Evolutionary conservation across 345 rosid species (phyloP), one percentile per base, ranked within the genome.

Genomic region (Pelargonium nanum): DNA sequence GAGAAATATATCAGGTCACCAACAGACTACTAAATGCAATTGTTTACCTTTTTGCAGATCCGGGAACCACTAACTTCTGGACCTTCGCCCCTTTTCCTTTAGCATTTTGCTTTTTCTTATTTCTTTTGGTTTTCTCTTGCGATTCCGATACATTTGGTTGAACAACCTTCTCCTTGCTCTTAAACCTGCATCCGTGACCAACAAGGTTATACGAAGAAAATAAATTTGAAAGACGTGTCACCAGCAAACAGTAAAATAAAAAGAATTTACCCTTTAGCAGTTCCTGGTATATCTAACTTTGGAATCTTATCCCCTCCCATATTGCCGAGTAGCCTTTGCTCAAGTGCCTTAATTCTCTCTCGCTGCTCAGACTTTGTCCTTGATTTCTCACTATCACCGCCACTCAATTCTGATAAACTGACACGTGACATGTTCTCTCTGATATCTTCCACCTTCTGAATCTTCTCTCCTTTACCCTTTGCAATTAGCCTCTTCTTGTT

Each of bases 41-140:
- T 58, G 63, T 53, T 67, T 61, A 85, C 87, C 87, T 81, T 71
- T 77, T 83, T 51, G 87, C 79, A 59, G 92, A 85, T 67, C 82
- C 87, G 21, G 85, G 88, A 51, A 81, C 62, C 1, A 63, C 74
- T 19, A 77, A 55, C 69, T 72, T 83, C 3, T 71, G 63, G 21
- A 53, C 56, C 58, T 78, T 83, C 56, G 68, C 59, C 1, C 51
- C 74, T 58, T 68, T 75, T 45, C 72, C 79, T 70, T 77, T 75
- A 40, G 74, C 60, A 55, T 30, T 0, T 13, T 28, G 40, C 68
- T 75, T 85, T 62, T 78, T 74, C 77, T 68, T 62, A 9, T 45
- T 34, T 53, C 24, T 28, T 55, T 28, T 17, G 20, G 17, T 10
- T 54, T 23, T 8, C 57, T 54, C 8, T 19, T 7, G 22, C 57